Base-by-base conservation (phyloP, 768 basidiomycete species). In the Leccinum ochraceum region DNA sequence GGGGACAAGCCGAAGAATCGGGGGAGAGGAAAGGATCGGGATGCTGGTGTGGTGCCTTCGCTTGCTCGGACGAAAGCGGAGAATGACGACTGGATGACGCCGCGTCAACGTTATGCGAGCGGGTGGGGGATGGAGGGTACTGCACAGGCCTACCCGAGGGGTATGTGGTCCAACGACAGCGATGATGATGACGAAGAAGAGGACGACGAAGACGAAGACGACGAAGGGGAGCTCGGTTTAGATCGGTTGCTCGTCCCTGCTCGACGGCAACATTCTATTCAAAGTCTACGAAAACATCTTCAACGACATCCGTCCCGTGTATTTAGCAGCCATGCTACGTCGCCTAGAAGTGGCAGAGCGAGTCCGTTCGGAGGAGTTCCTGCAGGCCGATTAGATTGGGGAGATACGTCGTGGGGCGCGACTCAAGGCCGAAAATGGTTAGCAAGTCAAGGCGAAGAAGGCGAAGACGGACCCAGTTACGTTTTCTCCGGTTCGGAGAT, bases 251-350 rank as follows among this genome's bases (percentile, higher is more conserved):
- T 92, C 37, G 83, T 88, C 28, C 87, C 84, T 8, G 81, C 90
- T 20, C 88, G 85, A 69, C 79, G 89, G 28, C 89, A 92, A 68
- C 81, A 86, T 60, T 90, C 89, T 17, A 90, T 91, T 63, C 83
- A 79, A 65, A 90, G 88, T 69, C 75, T 92, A 58, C 78, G 88
- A 59, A 86, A 78, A 61, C 89, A 90, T 66, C 76, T 91, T 20
- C 77, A 74, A 2, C 73, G 69, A 54, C 39, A 60, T 34, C 50
- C 34, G n/a, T 51, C 66, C 7, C 64, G 32, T 30, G 16, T 52
- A 28, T 57, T 46, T 34, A 58, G 36, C 46, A 65, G 62, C 13
- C 68, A 63, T n/a, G 4, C 69, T 1, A 61, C 60, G 48, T 59
- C 66, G 14, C 66, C 69, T 22, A 57, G 61, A 22, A 66, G 61